Evolutionary conservation across 2,329 filamentous ascomycete species (phyloP), one percentile per base, ranked within the genome.

Genomic region (Talaromyces sp.): DNA sequence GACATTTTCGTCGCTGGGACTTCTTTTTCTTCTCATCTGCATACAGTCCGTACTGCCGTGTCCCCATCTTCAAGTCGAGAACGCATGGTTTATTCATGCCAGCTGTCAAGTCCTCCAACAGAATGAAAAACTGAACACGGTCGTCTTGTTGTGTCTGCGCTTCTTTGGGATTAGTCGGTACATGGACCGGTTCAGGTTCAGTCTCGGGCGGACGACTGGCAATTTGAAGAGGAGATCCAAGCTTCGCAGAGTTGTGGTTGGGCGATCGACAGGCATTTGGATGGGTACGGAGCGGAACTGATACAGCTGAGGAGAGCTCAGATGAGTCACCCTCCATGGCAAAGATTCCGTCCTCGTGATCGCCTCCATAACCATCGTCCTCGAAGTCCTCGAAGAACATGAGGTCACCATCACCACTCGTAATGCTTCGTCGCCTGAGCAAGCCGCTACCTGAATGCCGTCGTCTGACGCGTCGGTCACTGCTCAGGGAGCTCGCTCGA

Each of bases 51-150:
- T 97, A 97, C 70, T 99, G 94, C 2, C 94, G 87, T 7, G 94
- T 99, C 19, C 94, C 94, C 94, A 99, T 99, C 72, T 99, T 99
- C 62, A 99, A 80, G 70, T 99, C 94, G 73, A 99, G 88, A 60
- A 99, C 96, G 74, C 94, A 97, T 5, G 94, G 94, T 53, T 89
- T 86, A 70, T 91, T 92, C 94, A 99, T 97, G 35, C 93, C 93
- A 1, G 93, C 89, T 1, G 94, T 99, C 50, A 99, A 81, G 70
- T 99, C 94, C 73, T 99, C 94, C 9, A 99, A 78, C 0, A 99
- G 80, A 13, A 99, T 78, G 70, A 99, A 99, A 70, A 93, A 96
- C 67, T 97, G 90, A 4, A 96, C 89, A 33, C 93, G 86, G 55
- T 79, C 75, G 53, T 77, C 75, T 21, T 72, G 68, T 13, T 68